Percentiles rank a stretch among this genome's conserved stretches.
phyloP scores from a whole-genome alignment of 1,284 basidiomycete genomes.

The Tylopilus sp. region DNA sequence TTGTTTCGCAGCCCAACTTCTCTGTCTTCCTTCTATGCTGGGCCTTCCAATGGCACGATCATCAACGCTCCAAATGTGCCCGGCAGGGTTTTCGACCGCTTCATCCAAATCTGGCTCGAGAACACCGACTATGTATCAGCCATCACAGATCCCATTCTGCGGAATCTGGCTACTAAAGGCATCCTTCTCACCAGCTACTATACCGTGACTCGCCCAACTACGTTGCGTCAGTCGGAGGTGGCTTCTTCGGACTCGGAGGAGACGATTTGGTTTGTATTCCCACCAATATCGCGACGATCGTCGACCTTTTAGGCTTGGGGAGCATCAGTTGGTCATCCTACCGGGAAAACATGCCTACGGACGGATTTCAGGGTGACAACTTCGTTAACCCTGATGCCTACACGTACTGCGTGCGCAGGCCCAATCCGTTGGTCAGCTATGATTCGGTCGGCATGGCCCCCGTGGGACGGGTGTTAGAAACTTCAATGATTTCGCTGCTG shows the following conservation, averaged over 20 bases:
- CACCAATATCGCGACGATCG: constrained; percentile 50
- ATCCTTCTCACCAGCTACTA: constrained; percentile 52
- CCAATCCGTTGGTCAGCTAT: constrained; percentile 56
- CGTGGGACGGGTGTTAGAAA: constrained; percentile 53
- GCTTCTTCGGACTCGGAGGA: constrained; percentile 54
- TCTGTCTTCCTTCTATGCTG: constrained; percentile 28
- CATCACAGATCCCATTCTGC: constrained; percentile 41
- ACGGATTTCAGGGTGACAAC: constrained; percentile 47
- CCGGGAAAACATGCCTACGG: constrained; percentile 59
- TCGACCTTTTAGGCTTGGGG: constrained; percentile 61
- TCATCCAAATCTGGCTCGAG: constrained; percentile 55
- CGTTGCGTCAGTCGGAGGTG: constrained; percentile 48
- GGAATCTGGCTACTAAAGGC: constrained; percentile 48
- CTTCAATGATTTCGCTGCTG: constrained; percentile 58
- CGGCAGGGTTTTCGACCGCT: constrained; percentile 51
- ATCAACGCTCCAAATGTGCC: constrained; percentile 24
- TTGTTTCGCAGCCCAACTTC: constrained; percentile 23
- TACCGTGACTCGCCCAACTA: constrained; percentile 63
- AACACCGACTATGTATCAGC: constrained; percentile 49
- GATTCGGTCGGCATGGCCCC: constrained; percentile 42
- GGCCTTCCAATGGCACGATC: constrained; percentile 27
- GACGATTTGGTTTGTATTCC: constrained; percentile 42
- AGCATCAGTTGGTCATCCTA: constrained; percentile 54
- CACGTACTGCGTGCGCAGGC: constrained; percentile 55
- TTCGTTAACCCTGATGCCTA: constrained; percentile 44